Conservation (phyloP, 441 rosid genomes). For the Pelargonium fulgidum region DNA sequence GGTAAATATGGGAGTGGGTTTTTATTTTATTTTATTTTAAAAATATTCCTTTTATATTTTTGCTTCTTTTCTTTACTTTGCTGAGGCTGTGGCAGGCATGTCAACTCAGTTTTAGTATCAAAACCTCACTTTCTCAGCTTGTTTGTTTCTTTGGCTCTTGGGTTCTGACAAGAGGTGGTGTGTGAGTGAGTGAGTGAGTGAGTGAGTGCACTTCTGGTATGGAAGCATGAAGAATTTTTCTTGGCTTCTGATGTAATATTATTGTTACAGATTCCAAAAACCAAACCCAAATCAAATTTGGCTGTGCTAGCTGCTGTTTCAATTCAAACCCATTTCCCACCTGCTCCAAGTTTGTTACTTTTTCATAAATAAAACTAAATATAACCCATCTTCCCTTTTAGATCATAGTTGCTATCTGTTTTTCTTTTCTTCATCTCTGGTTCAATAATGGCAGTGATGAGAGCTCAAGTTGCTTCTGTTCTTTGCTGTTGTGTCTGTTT, state of each 20-base stretch:
- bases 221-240: conserved; percentile 1
- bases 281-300: conserved; percentile 22
- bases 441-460: conserved; percentile 2
- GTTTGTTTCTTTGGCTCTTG: conserved; percentile 21
- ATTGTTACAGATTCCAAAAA: conserved; percentile 20
- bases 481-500: conserved; percentile 37
- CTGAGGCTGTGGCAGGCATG: conserved; percentile 5
- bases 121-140: conserved; percentile 32
- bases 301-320: not conserved
- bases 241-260: not conserved
- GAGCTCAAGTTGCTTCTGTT: conserved; percentile 18
- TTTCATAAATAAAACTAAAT: not conserved
- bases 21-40: not conserved
- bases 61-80: not conserved
- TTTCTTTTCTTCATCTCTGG: not conserved
- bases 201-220: conserved; percentile 16
- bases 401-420: too few relatives aligned
- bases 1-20: not conserved
- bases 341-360: not conserved
- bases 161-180: conserved; percentile 35
- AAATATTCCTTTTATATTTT: not conserved
- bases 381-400: too few relatives aligned
- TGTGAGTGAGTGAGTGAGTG: conserved; percentile 36
- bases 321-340: not conserved
- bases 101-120: conserved; percentile 38